These are phyloP conservation scores for Amanita pseudoporphyria DNA, from an alignment of 768 basidiomycete genomes.

Conservation along the genomic window DNA sequence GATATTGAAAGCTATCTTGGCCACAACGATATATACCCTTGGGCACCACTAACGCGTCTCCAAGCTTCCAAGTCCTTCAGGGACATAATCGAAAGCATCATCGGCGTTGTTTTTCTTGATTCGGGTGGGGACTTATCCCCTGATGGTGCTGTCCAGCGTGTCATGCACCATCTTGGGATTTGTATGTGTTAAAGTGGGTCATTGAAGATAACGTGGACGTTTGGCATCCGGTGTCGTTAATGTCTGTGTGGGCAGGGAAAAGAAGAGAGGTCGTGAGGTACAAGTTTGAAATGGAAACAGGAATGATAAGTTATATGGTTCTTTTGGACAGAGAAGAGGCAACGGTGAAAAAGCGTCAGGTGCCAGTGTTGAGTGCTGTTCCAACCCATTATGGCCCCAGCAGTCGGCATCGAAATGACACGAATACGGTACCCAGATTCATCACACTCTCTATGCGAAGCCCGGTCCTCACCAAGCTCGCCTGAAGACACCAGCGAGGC, in stretches of 20 bases:
- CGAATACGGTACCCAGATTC: constrained; percentile 19
- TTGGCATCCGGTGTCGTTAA: constrained; percentile 60
- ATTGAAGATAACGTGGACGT: constrained; percentile 59
- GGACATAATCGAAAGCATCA: constrained; percentile 68
- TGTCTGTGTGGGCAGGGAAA: constrained; percentile 51
- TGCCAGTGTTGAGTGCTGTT: constrained; percentile 3
- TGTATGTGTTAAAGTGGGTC: constrained; percentile 53
- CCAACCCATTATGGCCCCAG: neutral
- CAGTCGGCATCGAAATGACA: constrained; percentile 17
- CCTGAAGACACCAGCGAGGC: constrained; percentile 31
- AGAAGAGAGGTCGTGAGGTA: constrained; percentile 37
- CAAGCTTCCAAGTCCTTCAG: constrained; percentile 75
- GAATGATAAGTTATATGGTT: constrained; percentile 42
- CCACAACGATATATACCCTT: too few species aligned
- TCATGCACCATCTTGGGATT: constrained; percentile 43
- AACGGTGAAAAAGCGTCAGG: constrained; percentile 17
- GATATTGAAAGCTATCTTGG: too few species aligned
- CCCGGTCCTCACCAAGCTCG: constrained; percentile 20
- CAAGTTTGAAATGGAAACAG: constrained; percentile 31
- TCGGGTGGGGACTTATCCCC: too few species aligned
- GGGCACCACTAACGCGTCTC: constrained; percentile 56
- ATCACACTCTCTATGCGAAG: constrained; percentile 36
- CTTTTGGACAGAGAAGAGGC: too few species aligned
- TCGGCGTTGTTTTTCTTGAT: too few species aligned
- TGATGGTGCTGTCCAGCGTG: constrained; percentile 34